phyloP scores from a whole-genome alignment of 805 yeast species.

The Starmerella floricola region DNA sequence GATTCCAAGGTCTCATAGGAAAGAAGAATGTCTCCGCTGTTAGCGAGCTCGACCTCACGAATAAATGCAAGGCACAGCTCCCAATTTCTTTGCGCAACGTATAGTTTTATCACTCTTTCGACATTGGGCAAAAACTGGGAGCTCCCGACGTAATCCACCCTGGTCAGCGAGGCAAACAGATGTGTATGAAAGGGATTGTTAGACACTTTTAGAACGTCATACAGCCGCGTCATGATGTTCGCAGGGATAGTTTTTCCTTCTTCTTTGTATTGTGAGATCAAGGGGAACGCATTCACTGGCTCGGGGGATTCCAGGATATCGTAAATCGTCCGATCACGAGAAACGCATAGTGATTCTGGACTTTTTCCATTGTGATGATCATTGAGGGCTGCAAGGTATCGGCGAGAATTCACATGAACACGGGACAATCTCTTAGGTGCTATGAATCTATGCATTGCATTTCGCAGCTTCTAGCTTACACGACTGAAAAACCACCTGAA shows the following conservation, averaged over 20 bases:
- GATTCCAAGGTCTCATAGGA: conserved; percentile 22
- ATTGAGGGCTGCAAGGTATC: too few relatives aligned
- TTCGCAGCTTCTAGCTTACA: too few relatives aligned
- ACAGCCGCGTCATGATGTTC: conserved; percentile 8
- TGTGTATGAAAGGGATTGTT: conserved; percentile 13
- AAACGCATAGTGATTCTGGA: too few relatives aligned
- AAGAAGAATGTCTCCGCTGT: conserved; percentile 19
- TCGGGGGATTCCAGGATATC: conserved; percentile 2
- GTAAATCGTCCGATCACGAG: not conserved
- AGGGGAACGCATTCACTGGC: conserved; percentile 7
- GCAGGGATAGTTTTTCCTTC: conserved; percentile 5
- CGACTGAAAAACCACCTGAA: too few relatives aligned
- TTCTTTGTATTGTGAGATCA: conserved; percentile 1
- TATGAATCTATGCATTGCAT: too few relatives aligned
- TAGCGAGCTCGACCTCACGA: conserved; percentile 22
- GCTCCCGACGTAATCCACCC: conserved; percentile 14
- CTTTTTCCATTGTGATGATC: too few relatives aligned
- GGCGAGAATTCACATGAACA: too few relatives aligned
- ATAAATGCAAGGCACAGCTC: conserved; percentile 23
- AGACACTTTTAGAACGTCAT: conserved; percentile 1
- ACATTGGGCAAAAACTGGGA: conserved; percentile 7
- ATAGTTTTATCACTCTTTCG: conserved; percentile 19
- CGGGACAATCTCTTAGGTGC: too few relatives aligned
- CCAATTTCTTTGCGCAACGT: conserved; percentile 16
- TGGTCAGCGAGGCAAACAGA: conserved; percentile 14